Evolutionary conservation across 805 yeast genomes (phyloP), one percentile per base, ranked within the genome.

Genomic region (Isabelozyma gotoi): DNA sequence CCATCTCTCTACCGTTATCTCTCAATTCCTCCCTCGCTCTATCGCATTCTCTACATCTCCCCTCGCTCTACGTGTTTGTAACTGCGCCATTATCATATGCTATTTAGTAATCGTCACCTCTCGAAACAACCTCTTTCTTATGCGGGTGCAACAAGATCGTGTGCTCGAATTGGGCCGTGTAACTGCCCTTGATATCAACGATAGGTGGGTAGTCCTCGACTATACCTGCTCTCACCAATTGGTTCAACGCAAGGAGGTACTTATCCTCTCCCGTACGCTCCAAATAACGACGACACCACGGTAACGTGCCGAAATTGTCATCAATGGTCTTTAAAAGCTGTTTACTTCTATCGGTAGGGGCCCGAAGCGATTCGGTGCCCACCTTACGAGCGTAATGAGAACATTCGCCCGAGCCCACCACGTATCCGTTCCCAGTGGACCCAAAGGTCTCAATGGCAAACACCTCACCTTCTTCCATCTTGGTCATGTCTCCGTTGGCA

Each of bases 361-460:
- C 71, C n/a, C 45, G 41, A 33, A 62, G 41, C 43, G 55, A 55
- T 57, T 51, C 62, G 12, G 73, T 73, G 34, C 75, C 84, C 20
- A 66, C 60, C 54, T 73, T 80, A 58, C 80, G 74, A 24, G 95
- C 90, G 60, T 94, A 94, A 68, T 94, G 99, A 11, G 97, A 90
- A 56, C 92, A 85, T 67, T 94, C 99, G 37, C 99, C 99, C 47
- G 82, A 85, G 6, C 82, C 71, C 38, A 84, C 71, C 29, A 94
- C 98, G 55, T 84, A 85, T 31, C 98, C 99, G 46, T 85, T 80
- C 48, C 99, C 99, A 1, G 99, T 94, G 36, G 96, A 80, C 10
- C 99, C 99, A 60, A 94, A 94, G 2, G 99, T 94, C 70, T 94
- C 99, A 59, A 94, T 92, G 47, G 99, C 99, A 74, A 88, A 92